Conservation (phyloP, 805 yeast genomes). For the Saturnispora gosingensis region DNA sequence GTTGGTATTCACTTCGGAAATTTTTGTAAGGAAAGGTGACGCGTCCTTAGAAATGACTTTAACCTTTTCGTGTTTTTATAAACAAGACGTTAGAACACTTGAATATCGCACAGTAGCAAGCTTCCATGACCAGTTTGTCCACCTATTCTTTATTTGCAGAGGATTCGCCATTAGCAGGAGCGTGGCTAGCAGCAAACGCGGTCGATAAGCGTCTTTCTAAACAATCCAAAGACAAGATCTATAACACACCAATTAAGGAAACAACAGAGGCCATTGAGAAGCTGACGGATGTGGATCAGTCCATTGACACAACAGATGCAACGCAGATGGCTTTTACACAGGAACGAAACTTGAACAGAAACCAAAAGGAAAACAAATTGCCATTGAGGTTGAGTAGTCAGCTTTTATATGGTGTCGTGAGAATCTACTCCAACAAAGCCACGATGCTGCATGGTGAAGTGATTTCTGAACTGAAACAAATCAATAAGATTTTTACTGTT, state of each 20-base stretch:
- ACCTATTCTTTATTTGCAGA: constrained; percentile 48
- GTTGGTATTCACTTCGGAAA: not conserved
- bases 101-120: not conserved
- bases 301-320: not conserved
- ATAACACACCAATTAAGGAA: constrained; percentile 60
- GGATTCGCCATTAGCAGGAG: constrained; percentile 80
- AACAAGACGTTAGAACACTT: not conserved
- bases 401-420: constrained; percentile 73
- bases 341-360: not conserved
- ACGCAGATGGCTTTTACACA: constrained; percentile 10
- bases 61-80: not conserved
- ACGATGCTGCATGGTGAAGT: constrained; percentile 78
- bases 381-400: constrained; percentile 82
- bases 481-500: constrained; percentile 56
- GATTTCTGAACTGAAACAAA: constrained; percentile 58
- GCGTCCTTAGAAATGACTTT: not conserved
- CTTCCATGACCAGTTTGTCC: constrained; percentile 20
- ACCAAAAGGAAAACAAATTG: constrained; percentile 40
- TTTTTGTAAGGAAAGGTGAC: not conserved
- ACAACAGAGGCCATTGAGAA: constrained; percentile 56
- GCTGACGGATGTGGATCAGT: constrained; percentile 16
- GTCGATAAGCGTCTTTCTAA: constrained; percentile 70
- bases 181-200: constrained; percentile 82
- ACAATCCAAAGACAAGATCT: constrained; percentile 40
- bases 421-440: constrained; percentile 80